A percentile compares a stretch with the other conserved stretches of the same genome.
phyloP scores from a whole-genome alignment of 2,329 filamentous ascomycete species.

The Colletotrichum tropicale region DNA sequence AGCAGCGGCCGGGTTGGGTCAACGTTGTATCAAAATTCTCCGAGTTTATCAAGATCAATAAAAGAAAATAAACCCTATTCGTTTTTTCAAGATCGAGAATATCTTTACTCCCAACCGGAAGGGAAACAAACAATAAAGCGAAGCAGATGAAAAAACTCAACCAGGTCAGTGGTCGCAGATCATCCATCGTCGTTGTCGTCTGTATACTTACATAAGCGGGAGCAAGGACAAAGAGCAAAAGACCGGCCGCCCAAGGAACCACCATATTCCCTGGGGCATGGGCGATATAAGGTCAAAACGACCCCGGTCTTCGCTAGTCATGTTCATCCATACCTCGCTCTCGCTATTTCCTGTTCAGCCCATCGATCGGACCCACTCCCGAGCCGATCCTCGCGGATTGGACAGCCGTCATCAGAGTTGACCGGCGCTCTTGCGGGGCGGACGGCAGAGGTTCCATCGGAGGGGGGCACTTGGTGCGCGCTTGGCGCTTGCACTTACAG shows the following conservation, averaged over 20 bases:
- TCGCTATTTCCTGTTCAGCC: background rate
- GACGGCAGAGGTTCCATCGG: background rate
- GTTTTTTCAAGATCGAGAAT: background rate
- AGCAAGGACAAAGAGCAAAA: background rate
- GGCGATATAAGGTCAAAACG: conserved; percentile 1
- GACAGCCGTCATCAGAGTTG: background rate
- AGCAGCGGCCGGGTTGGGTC: background rate
- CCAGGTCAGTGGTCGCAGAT: background rate
- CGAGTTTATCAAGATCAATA: background rate
- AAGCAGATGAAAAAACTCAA: background rate
- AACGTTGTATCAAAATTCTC: background rate
- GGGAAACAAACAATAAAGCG: background rate
- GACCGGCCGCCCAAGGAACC: background rate
- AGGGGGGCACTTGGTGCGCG: background rate
- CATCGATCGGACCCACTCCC: background rate
- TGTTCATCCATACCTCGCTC: background rate
- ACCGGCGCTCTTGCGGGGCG: background rate
- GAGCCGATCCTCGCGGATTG: background rate
- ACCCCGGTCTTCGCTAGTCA: background rate
- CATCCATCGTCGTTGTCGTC: background rate
- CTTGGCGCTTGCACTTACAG: background rate
- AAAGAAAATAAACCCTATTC: background rate
- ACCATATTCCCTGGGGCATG: background rate
- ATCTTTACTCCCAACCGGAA: background rate
- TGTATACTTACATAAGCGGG: conserved; percentile 1